These are phyloP conservation scores for Draba incana DNA, from an alignment of 345 rosid genomes.

Conservation along the genomic window DNA sequence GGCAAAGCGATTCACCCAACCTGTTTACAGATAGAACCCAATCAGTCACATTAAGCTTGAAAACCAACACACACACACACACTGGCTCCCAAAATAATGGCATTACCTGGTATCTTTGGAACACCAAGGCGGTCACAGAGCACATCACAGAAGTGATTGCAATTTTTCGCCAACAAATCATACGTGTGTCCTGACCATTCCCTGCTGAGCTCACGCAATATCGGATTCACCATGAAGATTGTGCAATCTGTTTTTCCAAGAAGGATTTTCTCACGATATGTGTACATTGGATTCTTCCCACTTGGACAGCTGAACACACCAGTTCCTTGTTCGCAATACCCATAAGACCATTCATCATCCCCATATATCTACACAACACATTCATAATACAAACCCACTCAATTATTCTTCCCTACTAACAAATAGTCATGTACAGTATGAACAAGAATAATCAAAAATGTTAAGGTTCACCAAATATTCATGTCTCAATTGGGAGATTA, in stretches of 20 bases:
- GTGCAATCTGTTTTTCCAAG: constrained; percentile 72
- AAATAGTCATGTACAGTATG: not conserved
- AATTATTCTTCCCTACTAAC: constrained; percentile 19
- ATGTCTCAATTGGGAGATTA: not conserved
- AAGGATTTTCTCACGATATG: constrained; percentile 73
- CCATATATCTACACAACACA: constrained; percentile 71
- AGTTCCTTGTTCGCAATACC: constrained; percentile 89
- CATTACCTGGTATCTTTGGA: constrained; percentile 85
- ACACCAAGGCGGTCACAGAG: constrained; percentile 85
- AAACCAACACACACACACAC: not conserved
- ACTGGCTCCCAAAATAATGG: constrained; percentile 3
- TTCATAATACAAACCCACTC: constrained; percentile 12
- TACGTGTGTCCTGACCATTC: constrained; percentile 83
- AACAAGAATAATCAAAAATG: not conserved
- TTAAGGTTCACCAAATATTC: constrained; percentile 1
- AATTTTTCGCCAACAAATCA: constrained; percentile 85
- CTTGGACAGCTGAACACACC: constrained; percentile 91
- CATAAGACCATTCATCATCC: constrained; percentile 94
- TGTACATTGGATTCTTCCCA: constrained; percentile 86
- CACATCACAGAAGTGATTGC: constrained; percentile 96
- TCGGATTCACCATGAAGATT: constrained; percentile 69
- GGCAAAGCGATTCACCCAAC: constrained; percentile 99
- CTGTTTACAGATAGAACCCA: constrained; percentile 45
- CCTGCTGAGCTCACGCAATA: constrained; percentile 78
- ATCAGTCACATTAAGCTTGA: not conserved